Conservation (phyloP, 2,329 filamentous ascomycete genomes). For the Venturiaceae sp. region DNA sequence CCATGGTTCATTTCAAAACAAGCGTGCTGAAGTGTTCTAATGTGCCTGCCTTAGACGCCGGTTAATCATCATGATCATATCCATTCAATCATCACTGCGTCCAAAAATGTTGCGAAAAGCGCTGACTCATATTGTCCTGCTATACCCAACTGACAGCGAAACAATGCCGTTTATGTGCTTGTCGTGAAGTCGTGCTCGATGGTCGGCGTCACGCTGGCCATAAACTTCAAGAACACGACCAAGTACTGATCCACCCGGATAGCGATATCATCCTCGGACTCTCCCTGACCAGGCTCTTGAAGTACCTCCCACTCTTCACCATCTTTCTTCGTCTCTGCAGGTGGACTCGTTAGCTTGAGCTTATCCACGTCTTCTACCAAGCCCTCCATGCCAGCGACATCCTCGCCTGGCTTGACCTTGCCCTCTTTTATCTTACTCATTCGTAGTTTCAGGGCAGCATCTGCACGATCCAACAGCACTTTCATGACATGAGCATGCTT, state of each 20-base stretch:
- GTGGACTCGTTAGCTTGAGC: constrained; percentile 42
- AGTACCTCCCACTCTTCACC: constrained; percentile 56
- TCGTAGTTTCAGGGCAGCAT: constrained; percentile 82
- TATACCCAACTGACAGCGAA: background rate
- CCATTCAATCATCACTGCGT: background rate
- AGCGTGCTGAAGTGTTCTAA: background rate
- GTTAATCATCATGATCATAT: background rate
- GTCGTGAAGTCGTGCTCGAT: constrained; percentile 99
- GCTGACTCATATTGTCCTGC: background rate
- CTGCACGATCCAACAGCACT: constrained; percentile 85
- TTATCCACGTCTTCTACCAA: constrained; percentile 72
- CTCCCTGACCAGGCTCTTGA: constrained; percentile 41
- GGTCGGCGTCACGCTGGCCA: constrained; percentile 71
- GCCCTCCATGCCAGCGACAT: constrained; percentile 57
- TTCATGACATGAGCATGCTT: constrained; percentile 98
- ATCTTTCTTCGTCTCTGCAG: constrained; percentile 26
- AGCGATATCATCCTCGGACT: constrained; percentile 64
- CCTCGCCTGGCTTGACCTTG: constrained; percentile 40
- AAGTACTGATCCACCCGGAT: constrained; percentile 85
- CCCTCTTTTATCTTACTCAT: constrained; percentile 67
- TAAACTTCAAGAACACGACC: constrained; percentile 77
- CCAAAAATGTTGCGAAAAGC: background rate
- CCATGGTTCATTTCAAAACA: background rate
- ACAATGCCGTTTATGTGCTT: constrained; percentile 39
- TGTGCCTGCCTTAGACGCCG: background rate